Base-by-base conservation (phyloP, 176 grass and related monocot species). In the Oryza rufipogon region DNA sequence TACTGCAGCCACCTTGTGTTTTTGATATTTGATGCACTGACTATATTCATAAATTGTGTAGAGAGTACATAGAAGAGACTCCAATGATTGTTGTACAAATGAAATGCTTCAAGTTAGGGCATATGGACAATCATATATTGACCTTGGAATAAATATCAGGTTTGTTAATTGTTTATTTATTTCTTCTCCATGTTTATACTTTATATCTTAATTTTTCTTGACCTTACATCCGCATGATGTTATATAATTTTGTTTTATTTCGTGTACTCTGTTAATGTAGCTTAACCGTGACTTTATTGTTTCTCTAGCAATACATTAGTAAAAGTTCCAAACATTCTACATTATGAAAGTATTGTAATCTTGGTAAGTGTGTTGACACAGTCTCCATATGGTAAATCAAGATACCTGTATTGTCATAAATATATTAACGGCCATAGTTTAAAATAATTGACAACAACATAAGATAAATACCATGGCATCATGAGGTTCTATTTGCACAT, bases 111-210 rank as follows among this genome's bases (percentile, higher is more conserved):
- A 90, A 76, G 87, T 98, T 83, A 94, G 92, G 82, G 87, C 92
- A 76, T 98, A 90, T 91, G 92, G 95, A 70, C 73, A 86, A 73
- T 93, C 91, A 4, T 93, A 93, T 91, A 93, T 98, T 66, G 92
- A 85, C 77, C 92, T 98, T 30, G 92, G 92, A 77, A 89, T 98
- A 83, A 95, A 98, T 89, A 93, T 95, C 92, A 98, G 95, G 95
- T 98, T 36, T 56, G 77, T 80, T 46, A 54, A 63, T 74, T 42
- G 52, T 74, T 84, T 82, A 68, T 9, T 42, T 22, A 63, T 22
- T 63, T 76, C 38, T 79, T 76, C 54, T 33, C 19, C 79, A 13
- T 86, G 54, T 49, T 80, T 17, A 81, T 76, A 16, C 33, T 86
- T 73, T 76, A 7, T 45, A 69, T 76, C 16, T 20, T 54, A 66